A percentile compares a stretch with the other conserved stretches of the same genome.
These are phyloP conservation scores for Lolium multiflorum DNA, from an alignment of 176 grass and related monocot genomes.

Conservation along the genomic window DNA sequence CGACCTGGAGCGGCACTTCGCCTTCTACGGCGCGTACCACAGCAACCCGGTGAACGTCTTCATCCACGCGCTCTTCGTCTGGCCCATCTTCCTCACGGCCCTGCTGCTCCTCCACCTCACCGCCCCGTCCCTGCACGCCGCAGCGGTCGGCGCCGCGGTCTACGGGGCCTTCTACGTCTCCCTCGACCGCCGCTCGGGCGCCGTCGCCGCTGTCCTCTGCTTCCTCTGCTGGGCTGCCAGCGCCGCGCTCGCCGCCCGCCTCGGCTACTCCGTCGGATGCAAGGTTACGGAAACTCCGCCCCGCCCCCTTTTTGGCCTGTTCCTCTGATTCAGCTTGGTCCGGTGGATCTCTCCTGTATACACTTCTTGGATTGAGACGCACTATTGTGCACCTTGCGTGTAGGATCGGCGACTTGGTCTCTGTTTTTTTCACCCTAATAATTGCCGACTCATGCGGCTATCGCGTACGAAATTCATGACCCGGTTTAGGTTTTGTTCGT, in stretches of 20 bases:
- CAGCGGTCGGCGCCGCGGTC: slow-evolving; percentile 44
- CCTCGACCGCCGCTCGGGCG: slow-evolving; percentile 66
- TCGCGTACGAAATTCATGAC: neutral
- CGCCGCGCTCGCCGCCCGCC: slow-evolving; percentile 53
- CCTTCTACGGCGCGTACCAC: slow-evolving; percentile 96
- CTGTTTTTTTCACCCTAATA: too few species aligned
- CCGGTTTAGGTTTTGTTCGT: neutral
- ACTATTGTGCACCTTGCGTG: neutral
- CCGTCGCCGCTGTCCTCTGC: slow-evolving; percentile 60
- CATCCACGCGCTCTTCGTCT: slow-evolving; percentile 93
- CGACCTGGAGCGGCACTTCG: slow-evolving; percentile 83
- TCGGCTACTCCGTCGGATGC: slow-evolving; percentile 65
- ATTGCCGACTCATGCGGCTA: neutral
- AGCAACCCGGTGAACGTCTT: slow-evolving; percentile 81
- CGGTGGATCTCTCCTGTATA: neutral
- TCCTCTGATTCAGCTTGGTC: neutral
- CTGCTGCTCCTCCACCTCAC: slow-evolving; percentile 78
- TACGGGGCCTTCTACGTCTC: slow-evolving; percentile 67
- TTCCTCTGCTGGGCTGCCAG: slow-evolving; percentile 70
- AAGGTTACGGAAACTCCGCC: slow-evolving; percentile 43
- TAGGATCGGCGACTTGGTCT: neutral
- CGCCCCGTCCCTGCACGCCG: slow-evolving; percentile 40
- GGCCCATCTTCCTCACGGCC: slow-evolving; percentile 79
- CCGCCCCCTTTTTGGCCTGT: neutral
- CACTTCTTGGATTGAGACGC: slow-evolving; percentile 6